Evolutionary conservation across 768 basidiomycete genomes (phyloP).

Genomic region (Rubroboletus satanas): DNA sequence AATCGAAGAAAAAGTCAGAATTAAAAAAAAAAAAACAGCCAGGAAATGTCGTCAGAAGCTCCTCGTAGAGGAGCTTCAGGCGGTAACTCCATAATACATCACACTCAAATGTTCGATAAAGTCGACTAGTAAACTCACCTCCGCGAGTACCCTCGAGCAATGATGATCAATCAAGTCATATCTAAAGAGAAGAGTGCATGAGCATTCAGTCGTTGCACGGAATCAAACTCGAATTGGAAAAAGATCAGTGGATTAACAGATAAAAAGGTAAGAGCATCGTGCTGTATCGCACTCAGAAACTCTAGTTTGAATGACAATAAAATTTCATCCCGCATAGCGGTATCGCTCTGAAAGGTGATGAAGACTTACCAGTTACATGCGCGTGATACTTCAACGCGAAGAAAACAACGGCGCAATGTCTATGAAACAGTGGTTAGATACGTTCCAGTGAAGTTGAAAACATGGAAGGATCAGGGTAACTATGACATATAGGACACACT

Average conservation of each 20-base stretch:
- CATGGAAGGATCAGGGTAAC: constrained; percentile 77
- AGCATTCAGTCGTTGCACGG: not conserved
- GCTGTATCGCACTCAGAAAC: constrained; percentile 73
- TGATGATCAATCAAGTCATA: not conserved
- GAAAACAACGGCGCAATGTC: not conserved
- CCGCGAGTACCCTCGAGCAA: not conserved
- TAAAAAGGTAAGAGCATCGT: constrained; percentile 61
- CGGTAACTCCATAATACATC: constrained; percentile 74
- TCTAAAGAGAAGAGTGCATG: constrained; percentile 4
- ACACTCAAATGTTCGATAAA: not conserved
- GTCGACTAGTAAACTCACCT: constrained; percentile 4
- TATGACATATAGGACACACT: constrained; percentile 75
- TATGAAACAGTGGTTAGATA: constrained; percentile 11
- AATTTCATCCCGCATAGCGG: constrained; percentile 47
- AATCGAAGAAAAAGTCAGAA: constrained; percentile 42
- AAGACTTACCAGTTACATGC: constrained; percentile 5
- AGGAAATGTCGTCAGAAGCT: constrained; percentile 63
- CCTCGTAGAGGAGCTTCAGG: constrained; percentile 52
- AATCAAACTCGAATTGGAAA: constrained; percentile 3
- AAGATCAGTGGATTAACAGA: constrained; percentile 64
- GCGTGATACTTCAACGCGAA: not conserved
- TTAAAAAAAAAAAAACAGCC: constrained; percentile 65
- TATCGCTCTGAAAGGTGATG: constrained; percentile 1
- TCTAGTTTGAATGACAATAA: constrained; percentile 79
- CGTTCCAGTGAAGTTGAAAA: not conserved